Evolutionary conservation across 306 rosid species (phyloP).

Genomic region (Pyrus pyrifolia): DNA sequence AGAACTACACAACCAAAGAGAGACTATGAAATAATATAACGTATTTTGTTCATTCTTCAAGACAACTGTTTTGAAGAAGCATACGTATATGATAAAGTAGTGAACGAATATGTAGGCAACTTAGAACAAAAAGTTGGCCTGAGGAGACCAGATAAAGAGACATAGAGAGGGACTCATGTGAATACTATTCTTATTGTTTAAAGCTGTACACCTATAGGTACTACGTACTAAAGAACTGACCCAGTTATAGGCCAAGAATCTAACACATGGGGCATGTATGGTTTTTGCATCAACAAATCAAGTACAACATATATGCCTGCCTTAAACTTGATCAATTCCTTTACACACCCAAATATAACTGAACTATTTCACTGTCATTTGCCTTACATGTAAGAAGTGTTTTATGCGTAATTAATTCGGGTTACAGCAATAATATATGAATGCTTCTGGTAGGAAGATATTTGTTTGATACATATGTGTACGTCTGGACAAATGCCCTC

Average conservation of each 20-base stretch:
- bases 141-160: constrained; percentile 19
- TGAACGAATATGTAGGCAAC: constrained; percentile 13
- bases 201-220: constrained; percentile 32
- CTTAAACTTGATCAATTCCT: constrained; percentile 10
- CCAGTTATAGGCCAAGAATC: constrained; percentile 59
- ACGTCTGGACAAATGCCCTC: background rate
- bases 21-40: background rate
- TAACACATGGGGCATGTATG: constrained; percentile 64
- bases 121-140: constrained; percentile 17
- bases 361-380: background rate
- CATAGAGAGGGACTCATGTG: constrained; percentile 42
- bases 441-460: too few relatives aligned
- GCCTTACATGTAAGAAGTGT: background rate
- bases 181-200: constrained; percentile 46
- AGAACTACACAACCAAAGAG: background rate
- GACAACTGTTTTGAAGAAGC: background rate
- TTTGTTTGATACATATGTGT: constrained; percentile 12
- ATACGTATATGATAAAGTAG: background rate
- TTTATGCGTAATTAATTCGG: too few relatives aligned
- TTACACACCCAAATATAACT: background rate
- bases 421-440: too few relatives aligned
- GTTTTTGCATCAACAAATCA: constrained; percentile 38
- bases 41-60: background rate
- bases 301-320: constrained; percentile 52
- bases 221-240: constrained; percentile 28